Base-by-base conservation (phyloP, 306 rosid genomes). In the Sicyos edulis region DNA sequence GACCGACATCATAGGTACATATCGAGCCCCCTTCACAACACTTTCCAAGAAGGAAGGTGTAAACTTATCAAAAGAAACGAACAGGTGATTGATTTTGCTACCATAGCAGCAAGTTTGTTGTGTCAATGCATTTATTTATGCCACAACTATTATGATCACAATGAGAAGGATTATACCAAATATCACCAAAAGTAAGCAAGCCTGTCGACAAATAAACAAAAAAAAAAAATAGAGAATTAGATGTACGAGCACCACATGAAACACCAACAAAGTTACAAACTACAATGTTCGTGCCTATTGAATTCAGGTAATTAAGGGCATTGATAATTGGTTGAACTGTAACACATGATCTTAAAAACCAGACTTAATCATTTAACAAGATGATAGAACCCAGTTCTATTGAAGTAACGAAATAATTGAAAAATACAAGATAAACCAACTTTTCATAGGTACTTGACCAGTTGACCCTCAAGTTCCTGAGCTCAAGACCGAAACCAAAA, bases 151-250 rank as follows among this genome's bases (percentile, higher is more conserved):
- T 70, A 92, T 78, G 75, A 92, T 76, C 83, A 90, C 85, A 56
- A 92, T 92, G 71, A 92, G 96, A 66, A 92, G 96, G 78, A 92
- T 92, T 13, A 92, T 82, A 66, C 96, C 98, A 50, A 92, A 90
- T 79, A 92, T 92, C 84, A 92, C 98, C 96, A 87, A 71, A 64
- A 92, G 98, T 85, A 92, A 88, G 85, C 96, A 92, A 26, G 89
- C 59, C 98, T 92, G 84, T 14, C 44, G 3, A 29, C 32, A 42
- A 64, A 42, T 15, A 75, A 66, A 34, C 5, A 34, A 72, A 59
- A 57, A 20, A 53, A 45, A 20, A 69, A 9, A 14, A 37, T 47
- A 37, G 10, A 4, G 14, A 29, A 21, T 42, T 32, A 19, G 69
- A 49, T 61, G 13, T 64, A 62, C 3, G 51, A 24, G 78, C 42